Evolutionary conservation across 169 alveolate genomes (phyloP).

Genomic region (Eimeria acervulina): DNA sequence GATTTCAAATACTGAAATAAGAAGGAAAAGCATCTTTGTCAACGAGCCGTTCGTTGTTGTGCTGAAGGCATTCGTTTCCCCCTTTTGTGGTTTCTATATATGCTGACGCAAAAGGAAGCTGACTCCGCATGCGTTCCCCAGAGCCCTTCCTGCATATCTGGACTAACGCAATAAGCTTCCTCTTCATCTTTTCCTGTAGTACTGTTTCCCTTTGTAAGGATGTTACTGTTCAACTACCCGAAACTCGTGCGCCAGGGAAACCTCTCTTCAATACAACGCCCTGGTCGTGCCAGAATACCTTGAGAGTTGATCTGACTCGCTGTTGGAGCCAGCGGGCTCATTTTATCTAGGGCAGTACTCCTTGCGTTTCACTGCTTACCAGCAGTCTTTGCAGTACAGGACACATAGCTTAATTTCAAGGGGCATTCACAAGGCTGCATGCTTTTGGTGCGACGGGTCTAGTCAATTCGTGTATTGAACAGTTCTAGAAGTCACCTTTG

Average conservation of each 20-base stretch:
- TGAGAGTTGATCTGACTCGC: background rate
- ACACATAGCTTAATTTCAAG: background rate
- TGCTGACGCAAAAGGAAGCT: conserved; percentile 18
- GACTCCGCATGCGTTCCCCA: conserved; percentile 49
- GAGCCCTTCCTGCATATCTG: background rate
- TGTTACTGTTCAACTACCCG: background rate
- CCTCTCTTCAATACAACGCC: background rate
- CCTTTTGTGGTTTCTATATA: background rate
- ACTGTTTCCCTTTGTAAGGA: background rate
- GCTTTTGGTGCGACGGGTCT: background rate
- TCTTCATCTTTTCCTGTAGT: background rate
- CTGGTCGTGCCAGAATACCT: background rate
- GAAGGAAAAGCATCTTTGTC: conserved; percentile 23
- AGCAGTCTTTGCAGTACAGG: background rate
- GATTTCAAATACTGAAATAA: conserved; percentile 8
- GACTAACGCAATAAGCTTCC: conserved; percentile 1
- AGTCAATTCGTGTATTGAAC: background rate
- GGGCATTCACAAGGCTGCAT: background rate
- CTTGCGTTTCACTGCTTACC: background rate
- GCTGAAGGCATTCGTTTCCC: background rate
- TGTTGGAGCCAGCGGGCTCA: background rate
- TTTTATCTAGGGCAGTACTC: background rate
- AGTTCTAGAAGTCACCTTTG: background rate
- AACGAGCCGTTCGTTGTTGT: background rate
- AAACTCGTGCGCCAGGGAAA: background rate